Evolutionary conservation across 2,329 filamentous ascomycete genomes (phyloP), one percentile per base, ranked within the genome.

Genomic region (Immersiporthe knoxdaviesiana): DNA sequence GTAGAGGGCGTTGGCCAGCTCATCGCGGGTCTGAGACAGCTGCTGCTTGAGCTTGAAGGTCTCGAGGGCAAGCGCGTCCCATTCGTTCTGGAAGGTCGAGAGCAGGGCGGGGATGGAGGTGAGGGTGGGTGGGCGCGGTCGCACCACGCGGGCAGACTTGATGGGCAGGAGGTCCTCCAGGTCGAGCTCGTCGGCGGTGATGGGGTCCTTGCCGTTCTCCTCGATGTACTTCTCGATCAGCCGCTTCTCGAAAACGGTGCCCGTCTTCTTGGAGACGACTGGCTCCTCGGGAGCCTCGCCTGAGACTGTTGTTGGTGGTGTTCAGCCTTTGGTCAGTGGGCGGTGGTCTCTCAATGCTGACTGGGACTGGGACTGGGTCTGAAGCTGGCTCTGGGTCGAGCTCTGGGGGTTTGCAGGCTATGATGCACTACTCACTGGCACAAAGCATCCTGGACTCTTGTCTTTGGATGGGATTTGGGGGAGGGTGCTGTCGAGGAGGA

Each of bases 31-130:
- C 78, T 97, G 92, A 65, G 91, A 87, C 72, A 99, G 85, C 78
- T 97, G 93, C 79, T 97, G 92, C 81, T 92, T 91, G 70, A 98
- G 83, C 74, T 93, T 96, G 79, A 94, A 97, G 64, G 93, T 92
- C 82, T 99, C 96, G 47, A 98, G 84, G 16, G 95, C 93, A 59
- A 97, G 83, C 11, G 94, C 91, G 79, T 99, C 96, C 96, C 96
- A 99, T 85, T 99, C 96, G 79, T 97, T 97, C 80, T 99, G 96
- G 80, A 99, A 98, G 52, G 94, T 92, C 63, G 93, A 92, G 68
- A 99, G 91, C 68, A 99, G 88, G 24, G 96, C 94, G 30, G 96
- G 96, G 77, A 99, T 97, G 50, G 96, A 99, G 67, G 96, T 98
- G 76, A 98, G 89, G 44, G 93, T 94, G 41, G 96, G 95, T 69